Evolutionary conservation across 768 basidiomycete genomes (phyloP), one percentile per base, ranked within the genome.

Genomic region (Neoboletus magnificus): DNA sequence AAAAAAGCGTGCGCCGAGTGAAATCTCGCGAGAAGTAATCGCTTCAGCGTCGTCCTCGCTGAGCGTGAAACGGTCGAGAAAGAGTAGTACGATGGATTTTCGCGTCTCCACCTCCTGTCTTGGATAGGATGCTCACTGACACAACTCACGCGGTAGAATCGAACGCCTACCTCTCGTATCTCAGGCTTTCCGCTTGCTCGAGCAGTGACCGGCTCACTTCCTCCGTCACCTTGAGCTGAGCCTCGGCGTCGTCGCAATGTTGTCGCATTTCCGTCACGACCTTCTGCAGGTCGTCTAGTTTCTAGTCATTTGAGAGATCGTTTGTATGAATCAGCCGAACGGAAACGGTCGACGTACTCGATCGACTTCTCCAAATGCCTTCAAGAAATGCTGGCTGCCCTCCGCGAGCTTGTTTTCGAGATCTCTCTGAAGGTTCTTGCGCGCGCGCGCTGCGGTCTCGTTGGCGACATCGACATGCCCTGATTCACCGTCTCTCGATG

Each of bases 291-390:
- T 84, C 82, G 61, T 85, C 82, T 37, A 99, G 75, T 83, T 90
- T 95, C 96, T 99, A 63, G 15, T 37, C 0, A 13, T 42, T 30
- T 16, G 18, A 5, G 35, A 5, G 4, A 16, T 5, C 12, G 5
- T 30, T 18, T n/a, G 50, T 47, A 48, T 41, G 51, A 23, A 47
- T 36, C 39, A 33, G 53, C n/a, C 8, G n/a, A 35, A 27, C 16
- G 15, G 8, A 50, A 43, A 41, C 27, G 50, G 20, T 25, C 20
- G 42, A 58, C 91, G 61, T 69, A 96, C 96, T 74, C 91, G 80
- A 74, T 98, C 91, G 35, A 98, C 93, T 61, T 93, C 86, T 22
- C 85, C 85, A 59, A 98, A 88, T 0, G 90, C 93, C 27, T 81
- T 79, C 52, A 98, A 69, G 69, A 99, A 97, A 59, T 83, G 82